A percentile compares a stretch with the other conserved stretches of the same genome.
Conservation (phyloP, 2,329 filamentous ascomycete genomes). For the Alternaria triticimaculans region DNA sequence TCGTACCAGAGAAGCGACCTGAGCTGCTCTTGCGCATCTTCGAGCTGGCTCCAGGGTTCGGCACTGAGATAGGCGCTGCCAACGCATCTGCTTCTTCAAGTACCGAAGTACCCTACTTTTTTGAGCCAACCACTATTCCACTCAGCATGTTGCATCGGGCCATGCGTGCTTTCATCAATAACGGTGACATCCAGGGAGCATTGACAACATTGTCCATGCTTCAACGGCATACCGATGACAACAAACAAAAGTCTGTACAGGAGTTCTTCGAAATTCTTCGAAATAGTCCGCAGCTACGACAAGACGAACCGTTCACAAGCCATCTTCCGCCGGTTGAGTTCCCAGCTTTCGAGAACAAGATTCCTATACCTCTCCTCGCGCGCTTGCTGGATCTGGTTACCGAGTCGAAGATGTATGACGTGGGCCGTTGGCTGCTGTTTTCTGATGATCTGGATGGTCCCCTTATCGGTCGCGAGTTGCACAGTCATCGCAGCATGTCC, state of each 20-base stretch:
- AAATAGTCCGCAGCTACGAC: conserved; percentile 13
- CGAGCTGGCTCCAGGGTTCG: conserved; percentile 51
- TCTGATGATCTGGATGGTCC: conserved; percentile 62
- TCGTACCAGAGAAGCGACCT: conserved; percentile 55
- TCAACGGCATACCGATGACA: conserved; percentile 51
- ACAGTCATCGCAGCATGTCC: conserved; percentile 56
- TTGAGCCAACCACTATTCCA: conserved; percentile 53
- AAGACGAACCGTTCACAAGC: conserved; percentile 35
- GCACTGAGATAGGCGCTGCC: conserved; percentile 46
- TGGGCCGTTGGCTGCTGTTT: conserved; percentile 62
- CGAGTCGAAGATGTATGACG: conserved; percentile 53
- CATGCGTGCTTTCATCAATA: conserved; percentile 48
- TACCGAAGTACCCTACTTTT: conserved; percentile 48
- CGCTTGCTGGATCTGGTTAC: conserved; percentile 60
- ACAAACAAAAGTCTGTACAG: conserved; percentile 51
- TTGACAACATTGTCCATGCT: conserved; percentile 48
- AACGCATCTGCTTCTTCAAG: conserved; percentile 39
- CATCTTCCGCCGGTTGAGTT: conserved; percentile 50
- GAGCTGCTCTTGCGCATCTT: conserved; percentile 50
- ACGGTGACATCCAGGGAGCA: conserved; percentile 49
- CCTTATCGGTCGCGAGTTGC: conserved; percentile 55
- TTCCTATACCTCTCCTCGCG: conserved; percentile 58
- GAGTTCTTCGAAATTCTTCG: conserved; percentile 51
- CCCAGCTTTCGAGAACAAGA: conserved; percentile 52
- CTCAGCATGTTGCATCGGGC: conserved; percentile 54